phyloP scores from a whole-genome alignment of 495 filamentous ascomycete genomes.

The Neurospora tetraspora region DNA sequence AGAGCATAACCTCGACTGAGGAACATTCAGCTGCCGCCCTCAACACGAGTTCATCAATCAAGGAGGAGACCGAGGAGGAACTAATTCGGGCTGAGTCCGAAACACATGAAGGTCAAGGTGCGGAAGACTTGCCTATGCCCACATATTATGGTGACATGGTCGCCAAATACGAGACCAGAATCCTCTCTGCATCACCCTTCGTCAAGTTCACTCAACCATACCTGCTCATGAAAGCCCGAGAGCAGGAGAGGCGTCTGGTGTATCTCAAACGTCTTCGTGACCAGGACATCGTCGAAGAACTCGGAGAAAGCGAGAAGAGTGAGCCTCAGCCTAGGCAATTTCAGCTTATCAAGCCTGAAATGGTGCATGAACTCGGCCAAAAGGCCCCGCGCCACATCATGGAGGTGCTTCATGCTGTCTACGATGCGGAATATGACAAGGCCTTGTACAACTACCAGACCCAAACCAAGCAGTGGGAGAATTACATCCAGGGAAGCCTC shows the following conservation, averaged over 20 bases:
- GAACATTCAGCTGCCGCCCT: conserved; percentile 5
- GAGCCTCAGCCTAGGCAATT: conserved; percentile 54
- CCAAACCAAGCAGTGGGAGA: conserved; percentile 91
- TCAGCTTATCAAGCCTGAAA: conserved; percentile 82
- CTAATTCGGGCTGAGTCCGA: conserved; percentile 38
- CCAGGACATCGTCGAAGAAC: conserved; percentile 53
- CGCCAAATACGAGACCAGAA: conserved; percentile 77
- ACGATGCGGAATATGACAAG: conserved; percentile 94
- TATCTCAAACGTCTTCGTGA: conserved; percentile 76
- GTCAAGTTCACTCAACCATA: conserved; percentile 93
- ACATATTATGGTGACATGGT: conserved; percentile 93
- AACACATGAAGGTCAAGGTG: conserved; percentile 47
- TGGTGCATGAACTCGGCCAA: conserved; percentile 74
- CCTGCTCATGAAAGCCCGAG: conserved; percentile 79
- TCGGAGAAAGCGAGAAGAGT: conserved; percentile 46
- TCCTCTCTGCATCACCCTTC: conserved; percentile 93
- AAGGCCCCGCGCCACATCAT: conserved; percentile 74
- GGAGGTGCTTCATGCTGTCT: conserved; percentile 87
- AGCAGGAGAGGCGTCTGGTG: conserved; percentile 72
- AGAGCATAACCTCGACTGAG: not conserved
- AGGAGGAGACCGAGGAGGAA: not conserved
- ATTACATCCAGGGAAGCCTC: conserved; percentile 70
- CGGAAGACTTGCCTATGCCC: conserved; percentile 80
- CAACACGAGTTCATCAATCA: not conserved
- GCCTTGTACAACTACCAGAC: conserved; percentile 89